phyloP scores from a whole-genome alignment of 257 asterid species.

The Echites panduratus region DNA sequence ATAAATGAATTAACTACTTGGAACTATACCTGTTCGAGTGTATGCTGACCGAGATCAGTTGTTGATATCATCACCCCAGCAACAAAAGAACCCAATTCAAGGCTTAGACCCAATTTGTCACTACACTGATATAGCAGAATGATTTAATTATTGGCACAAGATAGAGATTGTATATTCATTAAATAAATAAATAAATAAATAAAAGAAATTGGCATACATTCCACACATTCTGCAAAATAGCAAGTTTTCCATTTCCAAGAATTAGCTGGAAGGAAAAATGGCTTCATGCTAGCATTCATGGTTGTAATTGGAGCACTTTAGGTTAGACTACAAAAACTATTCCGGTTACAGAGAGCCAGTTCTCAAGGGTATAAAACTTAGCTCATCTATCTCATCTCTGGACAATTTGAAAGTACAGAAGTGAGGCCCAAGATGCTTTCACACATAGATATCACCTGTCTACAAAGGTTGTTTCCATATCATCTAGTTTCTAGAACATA shows the following conservation, averaged over 20 bases:
- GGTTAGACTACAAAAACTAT: background rate
- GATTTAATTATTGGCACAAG: background rate
- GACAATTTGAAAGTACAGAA: background rate
- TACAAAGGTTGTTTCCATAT: background rate
- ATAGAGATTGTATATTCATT: background rate
- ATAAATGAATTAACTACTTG: background rate
- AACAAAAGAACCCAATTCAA: slow-evolving; percentile 88
- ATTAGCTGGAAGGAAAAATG: background rate
- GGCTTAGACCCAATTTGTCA: slow-evolving; percentile 79
- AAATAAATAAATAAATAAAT: too few relatives aligned
- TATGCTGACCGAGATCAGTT: slow-evolving; percentile 73
- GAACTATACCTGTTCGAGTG: slow-evolving; percentile 62
- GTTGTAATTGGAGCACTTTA: background rate
- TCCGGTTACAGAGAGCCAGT: background rate
- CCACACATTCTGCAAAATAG: background rate
- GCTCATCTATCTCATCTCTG: background rate
- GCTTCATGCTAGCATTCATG: background rate
- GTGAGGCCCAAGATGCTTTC: background rate
- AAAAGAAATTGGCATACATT: background rate
- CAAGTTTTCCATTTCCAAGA: background rate
- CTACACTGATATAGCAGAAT: slow-evolving; percentile 59
- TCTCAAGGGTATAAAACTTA: background rate
- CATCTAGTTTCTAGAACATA: background rate
- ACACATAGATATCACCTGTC: background rate
- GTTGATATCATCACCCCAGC: slow-evolving; percentile 94